A percentile compares a stretch with the other conserved stretches of the same genome.
phyloP scores from a whole-genome alignment of 306 rosid species.

The Corylus americana region DNA sequence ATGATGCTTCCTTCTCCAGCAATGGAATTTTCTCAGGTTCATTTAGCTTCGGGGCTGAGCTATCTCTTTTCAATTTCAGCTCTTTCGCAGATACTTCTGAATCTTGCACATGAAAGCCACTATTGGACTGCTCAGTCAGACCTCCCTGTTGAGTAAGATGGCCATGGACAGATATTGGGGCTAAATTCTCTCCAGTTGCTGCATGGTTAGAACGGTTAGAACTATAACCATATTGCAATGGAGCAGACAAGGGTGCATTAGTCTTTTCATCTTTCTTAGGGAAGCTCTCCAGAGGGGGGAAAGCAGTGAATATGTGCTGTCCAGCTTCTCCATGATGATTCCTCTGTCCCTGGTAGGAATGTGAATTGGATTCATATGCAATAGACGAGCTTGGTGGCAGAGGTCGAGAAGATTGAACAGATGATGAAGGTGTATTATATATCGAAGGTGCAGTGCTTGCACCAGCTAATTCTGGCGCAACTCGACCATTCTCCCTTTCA shows the following conservation, averaged over 20 bases:
- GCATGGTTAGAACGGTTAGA: conserved; percentile 24
- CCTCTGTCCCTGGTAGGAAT: conserved; percentile 43
- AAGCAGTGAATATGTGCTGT: conserved; percentile 40
- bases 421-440: conserved; percentile 42
- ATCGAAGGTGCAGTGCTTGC: conserved; percentile 38
- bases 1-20: conserved; percentile 32
- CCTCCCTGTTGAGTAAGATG: conserved; percentile 36
- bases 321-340: conserved; percentile 45
- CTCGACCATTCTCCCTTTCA: conserved; percentile 46
- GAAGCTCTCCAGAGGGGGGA: conserved; percentile 30
- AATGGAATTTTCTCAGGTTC: conserved; percentile 30
- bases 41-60: conserved; percentile 16
- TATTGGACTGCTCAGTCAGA: conserved; percentile 19
- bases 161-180: conserved; percentile 19
- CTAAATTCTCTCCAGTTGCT: conserved; percentile 31
- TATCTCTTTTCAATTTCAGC: conserved; percentile 28
- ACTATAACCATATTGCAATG: conserved; percentile 31
- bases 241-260: conserved; percentile 29
- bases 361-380: conserved; percentile 49
- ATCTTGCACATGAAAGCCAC: conserved; percentile 34
- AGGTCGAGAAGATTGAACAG: conserved; percentile 49
- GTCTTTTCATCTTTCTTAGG: conserved; percentile 33
- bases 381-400: conserved; percentile 43
- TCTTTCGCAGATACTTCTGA: conserved; percentile 30
- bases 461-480: conserved; percentile 42